Evolutionary conservation across 495 filamentous ascomycete genomes (phyloP), one percentile per base, ranked within the genome.

Genomic region (Neurospora sp.): DNA sequence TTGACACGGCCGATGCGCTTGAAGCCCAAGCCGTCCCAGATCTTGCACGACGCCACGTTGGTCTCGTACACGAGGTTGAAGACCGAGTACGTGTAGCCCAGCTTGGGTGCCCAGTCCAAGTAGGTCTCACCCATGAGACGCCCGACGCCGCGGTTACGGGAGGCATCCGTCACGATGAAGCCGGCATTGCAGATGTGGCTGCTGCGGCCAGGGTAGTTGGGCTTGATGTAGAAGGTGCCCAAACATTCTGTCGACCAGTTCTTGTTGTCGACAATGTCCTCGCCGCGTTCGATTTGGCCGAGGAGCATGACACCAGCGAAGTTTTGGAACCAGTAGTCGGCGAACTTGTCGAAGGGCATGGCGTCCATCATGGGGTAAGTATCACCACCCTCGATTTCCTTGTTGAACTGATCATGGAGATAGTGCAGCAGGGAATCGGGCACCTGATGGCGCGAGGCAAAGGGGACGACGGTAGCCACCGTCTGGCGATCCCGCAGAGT

Each of bases 21-120:
- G 84, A 99, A 99, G 38, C 96, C 96, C n/a, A 99, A 87, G 2
- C 91, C 93, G 82, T 99, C 96, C 96, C 96, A 99, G 73, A 99
- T 94, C 69, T 93, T 92, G 79, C 92, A 94, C 21, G 94, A 97
- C 3, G 93, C 96, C 42, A 96, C 90, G 81, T 99, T 98, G 74
- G 92, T 98, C 85, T 98, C 96, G 82, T 97, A 99, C 19, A 99
- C 95, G 40, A 99, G 88, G 81, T 99, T 98, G 87, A 99, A 99
- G 42, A 99, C 93, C 13, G 92, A 94, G 84, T 98, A 98, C 40
- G 91, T 93, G 80, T 97, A 99, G 24, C 96, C 96, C 85, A 98
- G 86, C 80, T 91, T 92, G 43, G 94, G 94, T 21, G 96, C 94
- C 93, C 93, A 99, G 71, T 98, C 94, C 31, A 99, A 83, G 81